Base-by-base conservation (phyloP, 805 yeast species). In the Komagataella phaffii region DNA sequence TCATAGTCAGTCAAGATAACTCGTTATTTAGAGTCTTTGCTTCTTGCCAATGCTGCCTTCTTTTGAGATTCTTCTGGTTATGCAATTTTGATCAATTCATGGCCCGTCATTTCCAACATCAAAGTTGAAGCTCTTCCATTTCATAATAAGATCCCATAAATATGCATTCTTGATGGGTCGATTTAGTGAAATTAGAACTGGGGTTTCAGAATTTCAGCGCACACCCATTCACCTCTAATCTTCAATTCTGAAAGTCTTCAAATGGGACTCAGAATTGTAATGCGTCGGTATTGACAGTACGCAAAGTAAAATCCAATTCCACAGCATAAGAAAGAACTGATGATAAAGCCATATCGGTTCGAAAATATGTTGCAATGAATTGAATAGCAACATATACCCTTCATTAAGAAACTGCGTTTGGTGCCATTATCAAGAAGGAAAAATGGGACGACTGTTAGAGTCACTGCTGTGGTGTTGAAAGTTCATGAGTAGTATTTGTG, bases 241-340 rank as follows among this genome's bases (percentile, higher is more conserved):
- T 61, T 61, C 47, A 66, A 53, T 2, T 21, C 23, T 21, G 23
- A 21, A 21, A 21, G 40, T 30, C 14, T 30, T 30, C n/a, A 82
- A 61, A 62, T 79, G 77, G 21, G 68, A 59, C 55, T 71, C 66
- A 52, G 81, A 61, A 54, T 75, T 78, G 58, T 80, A 68, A 48
- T 71, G 73, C 71, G 18, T 77, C 67, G 49, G 80, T 70, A 53
- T 77, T 73, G 40, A 80, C 82, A 56, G 80, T 70, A 60, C 75
- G 72, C 55, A 81, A 63, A 44, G 81, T 67, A 51, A 79, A 59
- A 58, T 81, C 84, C 50, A 81, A 68, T 51, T 64, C 40, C 40
- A 30, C 10, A 8, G 14, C 23, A 21, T 21, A 21, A 21, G 23
- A 6, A 21, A 21, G 23, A 21, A 21, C 23, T 3, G 23, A 21